Percentiles rank a stretch among this genome's conserved stretches.
Conservation (phyloP, 2,329 filamentous ascomycete species). For the Penicillium sp. region DNA sequence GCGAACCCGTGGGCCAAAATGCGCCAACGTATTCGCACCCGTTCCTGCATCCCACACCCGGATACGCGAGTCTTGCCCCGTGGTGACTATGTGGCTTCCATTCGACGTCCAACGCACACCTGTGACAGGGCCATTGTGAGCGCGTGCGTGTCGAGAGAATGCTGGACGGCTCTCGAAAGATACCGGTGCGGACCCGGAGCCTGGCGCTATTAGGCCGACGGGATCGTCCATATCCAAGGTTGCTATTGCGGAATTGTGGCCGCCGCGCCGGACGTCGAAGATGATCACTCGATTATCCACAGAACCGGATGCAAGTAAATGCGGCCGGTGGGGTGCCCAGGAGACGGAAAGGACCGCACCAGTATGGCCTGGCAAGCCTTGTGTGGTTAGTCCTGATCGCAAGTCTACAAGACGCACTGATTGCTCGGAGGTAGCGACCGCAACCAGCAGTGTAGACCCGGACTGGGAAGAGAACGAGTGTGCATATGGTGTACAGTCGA, state of each 20-base stretch:
- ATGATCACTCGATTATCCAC: slow-evolving; percentile 79
- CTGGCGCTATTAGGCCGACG: slow-evolving; percentile 59
- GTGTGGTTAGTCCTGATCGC: slow-evolving; percentile 74
- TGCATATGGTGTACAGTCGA: slow-evolving; percentile 52
- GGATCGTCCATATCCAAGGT: slow-evolving; percentile 83
- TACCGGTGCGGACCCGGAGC: slow-evolving; percentile 32
- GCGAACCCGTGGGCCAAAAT: slow-evolving; percentile 79
- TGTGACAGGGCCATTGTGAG: slow-evolving; percentile 82
- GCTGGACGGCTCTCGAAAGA: slow-evolving; percentile 40
- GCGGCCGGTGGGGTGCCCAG: slow-evolving; percentile 80
- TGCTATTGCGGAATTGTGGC: slow-evolving; percentile 67
- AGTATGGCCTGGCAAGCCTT: slow-evolving; percentile 68
- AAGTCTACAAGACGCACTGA: slow-evolving; percentile 83
- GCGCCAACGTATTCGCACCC: slow-evolving; percentile 83
- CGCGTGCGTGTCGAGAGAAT: slow-evolving; percentile 53
- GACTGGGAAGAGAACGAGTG: slow-evolving; percentile 70
- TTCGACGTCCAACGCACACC: slow-evolving; percentile 82
- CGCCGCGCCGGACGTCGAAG: slow-evolving; percentile 82
- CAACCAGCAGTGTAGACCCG: slow-evolving; percentile 74
- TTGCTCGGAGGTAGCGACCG: slow-evolving; percentile 84
- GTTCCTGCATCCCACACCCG: slow-evolving; percentile 82
- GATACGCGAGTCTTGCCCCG: slow-evolving; percentile 80
- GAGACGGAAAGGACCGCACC: slow-evolving; percentile 68
- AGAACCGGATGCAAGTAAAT: slow-evolving; percentile 81
- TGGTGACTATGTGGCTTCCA: slow-evolving; percentile 72